phyloP scores from a whole-genome alignment of 1,139 yeast species.

The Taiozyma onychis region DNA sequence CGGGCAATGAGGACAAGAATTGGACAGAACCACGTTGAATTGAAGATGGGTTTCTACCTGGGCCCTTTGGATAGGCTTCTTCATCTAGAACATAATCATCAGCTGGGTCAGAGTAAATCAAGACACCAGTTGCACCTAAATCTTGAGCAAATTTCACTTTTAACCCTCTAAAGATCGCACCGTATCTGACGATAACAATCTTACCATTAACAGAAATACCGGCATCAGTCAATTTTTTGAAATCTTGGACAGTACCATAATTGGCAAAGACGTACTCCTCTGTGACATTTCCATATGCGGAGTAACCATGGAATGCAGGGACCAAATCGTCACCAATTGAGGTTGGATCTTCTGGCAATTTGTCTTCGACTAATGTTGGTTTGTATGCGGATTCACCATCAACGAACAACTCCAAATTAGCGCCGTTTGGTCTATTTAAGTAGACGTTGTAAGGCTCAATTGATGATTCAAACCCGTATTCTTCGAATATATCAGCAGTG shows the following conservation, averaged over 20 bases:
- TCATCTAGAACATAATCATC: slow-evolving; percentile 48
- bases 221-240: slow-evolving; percentile 34
- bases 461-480: slow-evolving; percentile 50
- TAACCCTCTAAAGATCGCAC: slow-evolving; percentile 55
- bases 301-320: slow-evolving; percentile 65
- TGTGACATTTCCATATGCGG: slow-evolving; percentile 62
- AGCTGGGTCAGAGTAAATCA: slow-evolving; percentile 61
- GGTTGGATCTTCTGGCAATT: slow-evolving; percentile 62
- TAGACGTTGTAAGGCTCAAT: slow-evolving; percentile 57
- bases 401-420: slow-evolving; percentile 40
- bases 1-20: slow-evolving; percentile 51
- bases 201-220: slow-evolving; percentile 47
- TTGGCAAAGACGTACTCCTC: slow-evolving; percentile 55
- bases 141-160: slow-evolving; percentile 67
- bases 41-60: slow-evolving; percentile 61
- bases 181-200: slow-evolving; percentile 57
- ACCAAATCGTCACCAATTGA: slow-evolving; percentile 44
- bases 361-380: slow-evolving; percentile 72
- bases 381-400: slow-evolving; percentile 38
- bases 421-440: slow-evolving; percentile 56
- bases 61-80: slow-evolving; percentile 58
- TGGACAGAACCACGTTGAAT: slow-evolving; percentile 84
- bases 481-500: slow-evolving; percentile 55
- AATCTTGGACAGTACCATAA: slow-evolving; percentile 55
- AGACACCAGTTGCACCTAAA: slow-evolving; percentile 52